phyloP scores from a whole-genome alignment of 495 filamentous ascomycete genomes.

The Hyaloscypha hepaticicola region DNA sequence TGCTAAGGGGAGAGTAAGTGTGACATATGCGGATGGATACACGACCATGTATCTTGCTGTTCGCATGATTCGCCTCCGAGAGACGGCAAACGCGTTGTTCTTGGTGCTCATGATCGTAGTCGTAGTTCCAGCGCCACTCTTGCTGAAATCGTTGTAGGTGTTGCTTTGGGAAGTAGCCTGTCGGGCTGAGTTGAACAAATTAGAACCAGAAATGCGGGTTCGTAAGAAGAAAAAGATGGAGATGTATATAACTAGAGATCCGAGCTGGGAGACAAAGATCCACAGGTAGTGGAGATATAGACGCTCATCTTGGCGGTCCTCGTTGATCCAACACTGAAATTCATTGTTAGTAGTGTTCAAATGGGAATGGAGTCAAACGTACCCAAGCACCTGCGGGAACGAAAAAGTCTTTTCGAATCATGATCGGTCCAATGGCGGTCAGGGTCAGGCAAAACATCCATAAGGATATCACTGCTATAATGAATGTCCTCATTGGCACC shows the following conservation, averaged over 20 bases:
- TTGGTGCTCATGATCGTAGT: background rate
- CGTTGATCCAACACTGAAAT: slow-evolving; percentile 24
- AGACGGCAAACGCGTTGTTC: slow-evolving; percentile 14
- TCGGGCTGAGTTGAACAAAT: background rate
- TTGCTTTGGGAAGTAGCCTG: background rate
- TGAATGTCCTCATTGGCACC: slow-evolving; percentile 46
- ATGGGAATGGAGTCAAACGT: background rate
- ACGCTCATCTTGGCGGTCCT: slow-evolving; percentile 33
- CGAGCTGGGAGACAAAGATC: slow-evolving; percentile 66
- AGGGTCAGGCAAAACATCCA: slow-evolving; percentile 52
- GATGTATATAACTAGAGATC: slow-evolving; percentile 57
- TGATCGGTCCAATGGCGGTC: slow-evolving; percentile 48
- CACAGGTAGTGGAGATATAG: slow-evolving; percentile 65
- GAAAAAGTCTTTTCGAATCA: slow-evolving; percentile 48
- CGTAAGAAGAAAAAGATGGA: slow-evolving; percentile 54
- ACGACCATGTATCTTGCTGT: slow-evolving; percentile 60
- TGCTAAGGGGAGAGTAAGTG: slow-evolving; percentile 57
- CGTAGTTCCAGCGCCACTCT: slow-evolving; percentile 3
- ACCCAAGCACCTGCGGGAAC: slow-evolving; percentile 43
- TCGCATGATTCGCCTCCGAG: slow-evolving; percentile 12
- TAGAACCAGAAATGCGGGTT: background rate
- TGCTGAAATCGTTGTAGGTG: background rate
- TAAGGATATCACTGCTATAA: slow-evolving; percentile 42
- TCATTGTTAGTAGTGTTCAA: background rate
- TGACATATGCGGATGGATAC: slow-evolving; percentile 58